A percentile compares a stretch with the other conserved stretches of the same genome.
phyloP scores from a whole-genome alignment of 1,284 basidiomycete genomes.

The Trametes versicolor region DNA sequence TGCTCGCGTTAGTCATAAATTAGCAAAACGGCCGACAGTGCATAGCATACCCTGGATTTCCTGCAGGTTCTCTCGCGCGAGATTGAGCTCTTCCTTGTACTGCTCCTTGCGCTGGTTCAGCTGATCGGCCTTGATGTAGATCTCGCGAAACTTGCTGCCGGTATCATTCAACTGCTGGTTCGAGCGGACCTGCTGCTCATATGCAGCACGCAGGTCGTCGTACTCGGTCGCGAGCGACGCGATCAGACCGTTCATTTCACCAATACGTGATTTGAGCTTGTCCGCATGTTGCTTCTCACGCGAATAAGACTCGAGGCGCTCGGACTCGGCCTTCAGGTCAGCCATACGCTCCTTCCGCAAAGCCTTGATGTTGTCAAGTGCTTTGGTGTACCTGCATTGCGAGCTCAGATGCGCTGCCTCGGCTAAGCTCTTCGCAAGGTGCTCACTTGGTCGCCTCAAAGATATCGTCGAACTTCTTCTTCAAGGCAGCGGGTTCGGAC shows the following conservation, averaged over 20 bases:
- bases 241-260: slow-evolving; percentile 70
- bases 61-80: slow-evolving; percentile 75
- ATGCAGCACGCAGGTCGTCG: slow-evolving; percentile 74
- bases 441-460: slow-evolving; percentile 95
- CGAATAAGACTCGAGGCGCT: slow-evolving; percentile 83
- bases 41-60: slow-evolving; percentile 75
- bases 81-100: slow-evolving; percentile 64
- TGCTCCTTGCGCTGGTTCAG: slow-evolving; percentile 72
- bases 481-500: slow-evolving; percentile 88
- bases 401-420: slow-evolving; percentile 1
- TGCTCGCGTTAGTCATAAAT: slow-evolving; percentile 12
- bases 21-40: background rate
- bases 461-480: slow-evolving; percentile 99
- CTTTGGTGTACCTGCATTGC: slow-evolving; percentile 89
- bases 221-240: slow-evolving; percentile 79
- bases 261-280: slow-evolving; percentile 78
- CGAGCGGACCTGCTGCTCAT: slow-evolving; percentile 72
- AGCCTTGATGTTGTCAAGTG: slow-evolving; percentile 91
- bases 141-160: slow-evolving; percentile 86
- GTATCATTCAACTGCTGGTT: slow-evolving; percentile 89
- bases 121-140: slow-evolving; percentile 79
- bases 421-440: background rate
- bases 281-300: slow-evolving; percentile 90
- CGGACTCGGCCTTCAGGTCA: slow-evolving; percentile 95
- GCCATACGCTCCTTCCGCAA: slow-evolving; percentile 90